Percentiles rank a stretch among this genome's conserved stretches.
phyloP scores from a whole-genome alignment of 2,329 filamentous ascomycete species.

The Periconia sp. region DNA sequence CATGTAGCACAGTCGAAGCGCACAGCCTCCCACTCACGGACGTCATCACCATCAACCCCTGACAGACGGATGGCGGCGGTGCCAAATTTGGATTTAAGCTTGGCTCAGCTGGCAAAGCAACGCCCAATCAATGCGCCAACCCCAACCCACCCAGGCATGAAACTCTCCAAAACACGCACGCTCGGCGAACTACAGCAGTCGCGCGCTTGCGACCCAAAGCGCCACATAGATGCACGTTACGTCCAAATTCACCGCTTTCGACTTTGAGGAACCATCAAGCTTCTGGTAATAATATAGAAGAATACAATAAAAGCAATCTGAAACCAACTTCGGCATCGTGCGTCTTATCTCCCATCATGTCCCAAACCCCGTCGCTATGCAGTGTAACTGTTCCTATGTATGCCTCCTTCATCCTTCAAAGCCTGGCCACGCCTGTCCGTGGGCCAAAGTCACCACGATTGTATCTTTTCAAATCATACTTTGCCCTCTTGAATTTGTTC shows the following conservation, averaged over 20 bases:
- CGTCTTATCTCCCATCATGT: not conserved
- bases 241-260: no score
- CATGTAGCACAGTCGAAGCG: no score
- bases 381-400: not conserved
- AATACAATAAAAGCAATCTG: not conserved
- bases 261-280: no score
- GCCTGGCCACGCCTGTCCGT: slow-evolving; percentile 33
- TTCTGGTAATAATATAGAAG: not conserved
- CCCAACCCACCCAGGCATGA: slow-evolving; percentile 2
- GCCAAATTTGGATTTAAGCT: not conserved
- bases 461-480: slow-evolving; percentile 35
- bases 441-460: slow-evolving; percentile 42
- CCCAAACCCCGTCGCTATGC: slow-evolving; percentile 2
- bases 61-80: no score
- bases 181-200: not conserved
- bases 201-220: not conserved
- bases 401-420: slow-evolving; percentile 18
- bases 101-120: not conserved
- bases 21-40: slow-evolving; percentile 21
- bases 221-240: no score
- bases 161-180: no score
- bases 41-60: slow-evolving; percentile 17
- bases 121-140: slow-evolving; percentile 6
- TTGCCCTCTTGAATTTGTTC: slow-evolving; percentile 36
- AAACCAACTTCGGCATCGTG: not conserved